Percentiles rank a stretch among this genome's conserved stretches.
Evolutionary conservation across 805 yeast genomes (phyloP).

Genomic region (Myxozyma geophila): DNA sequence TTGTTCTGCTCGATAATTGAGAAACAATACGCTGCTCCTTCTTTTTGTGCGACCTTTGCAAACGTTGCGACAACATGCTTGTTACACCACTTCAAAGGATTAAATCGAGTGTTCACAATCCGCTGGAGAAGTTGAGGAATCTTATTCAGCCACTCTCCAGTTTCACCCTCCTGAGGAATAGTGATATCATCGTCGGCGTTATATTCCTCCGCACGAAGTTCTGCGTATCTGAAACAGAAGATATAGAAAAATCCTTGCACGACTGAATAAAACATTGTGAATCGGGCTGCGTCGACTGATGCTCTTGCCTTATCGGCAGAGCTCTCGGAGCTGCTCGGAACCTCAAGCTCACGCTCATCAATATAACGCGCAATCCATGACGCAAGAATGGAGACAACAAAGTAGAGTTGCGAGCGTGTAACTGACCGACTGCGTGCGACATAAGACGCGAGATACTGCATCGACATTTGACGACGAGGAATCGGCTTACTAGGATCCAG

Average conservation of each 20-base stretch:
- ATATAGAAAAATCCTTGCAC: slow-evolving; percentile 89
- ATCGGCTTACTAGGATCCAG: slow-evolving; percentile 69
- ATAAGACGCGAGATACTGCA: slow-evolving; percentile 89
- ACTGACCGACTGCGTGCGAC: slow-evolving; percentile 83
- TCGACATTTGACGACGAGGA: slow-evolving; percentile 81
- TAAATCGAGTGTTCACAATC: slow-evolving; percentile 82
- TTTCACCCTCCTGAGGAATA: slow-evolving; percentile 30
- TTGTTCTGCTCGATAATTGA: slow-evolving; percentile 90
- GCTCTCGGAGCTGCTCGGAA: slow-evolving; percentile 45
- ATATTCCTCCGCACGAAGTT: slow-evolving; percentile 51
- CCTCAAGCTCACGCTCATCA: slow-evolving; percentile 82
- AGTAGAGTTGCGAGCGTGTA: slow-evolving; percentile 71
- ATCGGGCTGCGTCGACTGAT: slow-evolving; percentile 71
- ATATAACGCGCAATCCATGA: slow-evolving; percentile 85
- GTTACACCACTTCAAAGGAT: slow-evolving; percentile 90
- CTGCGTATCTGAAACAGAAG: slow-evolving; percentile 81
- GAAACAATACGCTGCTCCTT: slow-evolving; percentile 89
- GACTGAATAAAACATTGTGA: slow-evolving; percentile 85
- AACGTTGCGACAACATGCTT: slow-evolving; percentile 92
- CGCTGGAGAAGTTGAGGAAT: slow-evolving; percentile 87
- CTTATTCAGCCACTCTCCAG: slow-evolving; percentile 69
- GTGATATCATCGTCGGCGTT: slow-evolving; percentile 34
- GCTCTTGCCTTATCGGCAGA: slow-evolving; percentile 42
- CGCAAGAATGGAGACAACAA: slow-evolving; percentile 78
- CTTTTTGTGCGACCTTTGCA: slow-evolving; percentile 88